Base-by-base conservation (phyloP, 768 basidiomycete species). In the Hypholoma sublateritium region DNA sequence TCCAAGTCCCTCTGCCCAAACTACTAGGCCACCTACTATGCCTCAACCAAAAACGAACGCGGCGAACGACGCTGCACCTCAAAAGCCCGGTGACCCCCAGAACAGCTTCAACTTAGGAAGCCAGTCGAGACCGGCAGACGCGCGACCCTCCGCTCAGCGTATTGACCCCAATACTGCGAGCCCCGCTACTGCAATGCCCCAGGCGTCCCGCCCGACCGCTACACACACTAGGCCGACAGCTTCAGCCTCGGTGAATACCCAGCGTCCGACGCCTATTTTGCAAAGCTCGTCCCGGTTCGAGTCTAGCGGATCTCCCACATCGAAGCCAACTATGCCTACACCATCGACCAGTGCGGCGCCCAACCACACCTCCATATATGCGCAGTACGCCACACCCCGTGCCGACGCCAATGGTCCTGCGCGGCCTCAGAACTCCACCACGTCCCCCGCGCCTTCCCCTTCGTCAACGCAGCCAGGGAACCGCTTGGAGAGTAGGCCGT, bases 291-390 rank as follows among this genome's bases (percentile, higher is more conserved):
- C 50, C n/a, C 50, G 50, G 13, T 39, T 39, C 14, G 50, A 51
- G 17, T 51, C 50, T 11, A 24, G 19, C 16, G 22, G 17, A 6
- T 28, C 43, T 21, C 16, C 19, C 3, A 36, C 24, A 32, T 14
- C 55, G 3, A 56, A 32, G 19, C 55, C 55, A 25, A 24, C 35
- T 4, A 34, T 7, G 16, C 34, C 54, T 5, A 37, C 54, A 36
- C 45, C 55, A 14, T 16, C 35, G 1, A 14, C 47, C 19, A 22
- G 22, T 42, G 24, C 55, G 22, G 17, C 36, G 8, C 32, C 42
- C 9, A 48, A 48, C 24, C 55, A 45, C n/a, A 42, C 55, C 5
- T 39, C 55, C 17, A 56, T 49, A 22, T 48, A 49, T 17, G 22
- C 46, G 22, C 55, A 49, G 24, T 21, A 34, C n/a, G 32, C 35